Evolutionary conservation across 345 rosid species (phyloP), one percentile per base, ranked within the genome.

Genomic region (Pugionium dolabratum): DNA sequence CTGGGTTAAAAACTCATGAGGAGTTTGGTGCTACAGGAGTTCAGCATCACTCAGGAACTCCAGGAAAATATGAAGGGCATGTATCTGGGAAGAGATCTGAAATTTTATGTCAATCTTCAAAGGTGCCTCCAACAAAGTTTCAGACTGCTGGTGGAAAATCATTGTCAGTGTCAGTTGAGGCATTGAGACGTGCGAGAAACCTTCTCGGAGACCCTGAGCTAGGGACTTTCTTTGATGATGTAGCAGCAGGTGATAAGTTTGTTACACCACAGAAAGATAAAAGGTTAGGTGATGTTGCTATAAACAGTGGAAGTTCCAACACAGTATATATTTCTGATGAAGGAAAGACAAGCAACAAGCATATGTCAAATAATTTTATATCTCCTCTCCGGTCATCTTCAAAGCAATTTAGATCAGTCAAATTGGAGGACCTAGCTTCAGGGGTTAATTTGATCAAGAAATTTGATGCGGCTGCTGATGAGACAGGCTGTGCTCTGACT

Each of bases 141-240:
- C 92, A 83, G 29, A 87, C 99, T 51, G 99, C 95, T 37, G 86
- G 92, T 63, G 96, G 97, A 28, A 86, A 83, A 82, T 83, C 95
- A 51, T 74, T 94, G 67, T 86, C 91, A 9, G 88, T 94, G 72
- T 94, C 97, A n/a, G 79, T 68, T 73, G 90, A 84, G 70, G 96
- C 97, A 58, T 67, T 94, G 76, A 77, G 80, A 56, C 97, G 94
- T 67, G 97, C 95, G 63, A 88, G 85, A 73, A 84, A 77, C 41
- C 96, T 90, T 81, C 97, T 94, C 74, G 97, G 97, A 55, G 96
- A 83, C 54, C 91, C 96, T 18, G 97, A 85, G 47, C 47, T 84
- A 26, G 96, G 85, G 68, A 57, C 61, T 79, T 76, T 82, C 73
- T 79, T 82, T 50, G 76, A 78, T 57, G 84, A 79, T 66, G 79